Conservation (phyloP, 163 green algal genomes). For the Chloromonas sp. region DNA sequence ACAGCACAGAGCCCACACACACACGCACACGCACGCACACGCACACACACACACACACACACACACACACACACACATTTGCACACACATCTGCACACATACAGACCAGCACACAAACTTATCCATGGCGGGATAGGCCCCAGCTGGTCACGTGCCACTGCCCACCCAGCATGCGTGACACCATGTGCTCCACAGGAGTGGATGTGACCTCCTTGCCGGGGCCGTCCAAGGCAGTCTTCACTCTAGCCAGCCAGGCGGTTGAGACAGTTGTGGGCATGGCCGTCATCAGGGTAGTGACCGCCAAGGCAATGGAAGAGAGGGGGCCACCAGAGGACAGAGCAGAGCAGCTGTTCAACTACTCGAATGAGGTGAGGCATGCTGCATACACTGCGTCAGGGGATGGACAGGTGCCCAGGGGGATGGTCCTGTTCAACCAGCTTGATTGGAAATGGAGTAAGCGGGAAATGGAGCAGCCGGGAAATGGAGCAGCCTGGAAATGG, state of each 20-base stretch:
- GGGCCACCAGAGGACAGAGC: background rate
- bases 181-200: too few relatives aligned
- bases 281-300: conserved; percentile 26
- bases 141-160: too few relatives aligned
- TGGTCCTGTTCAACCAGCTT: background rate
- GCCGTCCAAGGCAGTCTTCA: background rate
- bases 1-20: background rate
- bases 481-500: too few relatives aligned
- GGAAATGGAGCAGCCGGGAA: too few relatives aligned
- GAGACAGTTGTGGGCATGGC: conserved; percentile 29
- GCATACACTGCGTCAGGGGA: background rate
- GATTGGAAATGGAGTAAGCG: background rate
- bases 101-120: too few relatives aligned
- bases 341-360: conserved; percentile 13
- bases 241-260: conserved; percentile 16
- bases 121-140: too few relatives aligned
- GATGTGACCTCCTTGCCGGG: too few relatives aligned
- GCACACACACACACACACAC: background rate
- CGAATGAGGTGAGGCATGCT: background rate
- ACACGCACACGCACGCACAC: background rate
- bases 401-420: background rate
- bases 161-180: too few relatives aligned
- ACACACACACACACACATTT: background rate
- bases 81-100: too few relatives aligned
- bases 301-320: conserved; percentile 7